These are phyloP conservation scores for Phytophthora constricta DNA, from an alignment of 352 stramenopile species.

Conservation along the genomic window DNA sequence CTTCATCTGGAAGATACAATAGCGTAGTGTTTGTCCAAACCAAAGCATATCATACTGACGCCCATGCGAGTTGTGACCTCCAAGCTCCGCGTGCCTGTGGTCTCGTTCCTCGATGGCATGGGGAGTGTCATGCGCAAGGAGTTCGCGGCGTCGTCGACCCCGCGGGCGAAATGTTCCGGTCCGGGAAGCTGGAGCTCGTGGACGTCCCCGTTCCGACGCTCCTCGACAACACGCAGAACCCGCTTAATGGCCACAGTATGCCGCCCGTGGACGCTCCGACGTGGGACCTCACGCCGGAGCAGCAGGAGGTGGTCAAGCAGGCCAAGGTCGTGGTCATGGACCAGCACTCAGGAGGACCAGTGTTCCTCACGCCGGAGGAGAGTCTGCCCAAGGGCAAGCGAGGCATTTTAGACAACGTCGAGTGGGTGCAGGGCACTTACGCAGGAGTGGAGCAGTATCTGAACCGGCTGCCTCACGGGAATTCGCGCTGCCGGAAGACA, in stretches of 20 bases:
- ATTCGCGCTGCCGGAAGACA: conserved; percentile 7
- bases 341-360: conserved; percentile 44
- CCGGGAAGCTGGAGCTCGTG: conserved; percentile 36
- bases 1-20: background rate
- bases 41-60: background rate
- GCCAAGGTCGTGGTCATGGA: conserved; percentile 47
- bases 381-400: conserved; percentile 36
- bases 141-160: conserved; percentile 28
- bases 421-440: conserved; percentile 77
- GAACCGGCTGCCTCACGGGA: conserved; percentile 33
- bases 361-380: conserved; percentile 45
- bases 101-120: conserved; percentile 45
- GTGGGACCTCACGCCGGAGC: conserved; percentile 39
- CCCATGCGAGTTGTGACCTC: conserved; percentile 11
- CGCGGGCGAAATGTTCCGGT: conserved; percentile 36
- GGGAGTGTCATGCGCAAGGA: conserved; percentile 37
- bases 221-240: conserved; percentile 42
- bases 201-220: conserved; percentile 41
- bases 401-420: conserved; percentile 48
- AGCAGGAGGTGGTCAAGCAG: conserved; percentile 35
- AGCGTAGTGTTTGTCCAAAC: background rate
- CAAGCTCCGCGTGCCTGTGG: conserved; percentile 33
- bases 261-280: conserved; percentile 17
- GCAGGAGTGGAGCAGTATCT: conserved; percentile 70
- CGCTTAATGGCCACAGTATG: conserved; percentile 38